Conservation (phyloP, 2,329 filamentous ascomycete species). For the Westerdykella ornata region DNA sequence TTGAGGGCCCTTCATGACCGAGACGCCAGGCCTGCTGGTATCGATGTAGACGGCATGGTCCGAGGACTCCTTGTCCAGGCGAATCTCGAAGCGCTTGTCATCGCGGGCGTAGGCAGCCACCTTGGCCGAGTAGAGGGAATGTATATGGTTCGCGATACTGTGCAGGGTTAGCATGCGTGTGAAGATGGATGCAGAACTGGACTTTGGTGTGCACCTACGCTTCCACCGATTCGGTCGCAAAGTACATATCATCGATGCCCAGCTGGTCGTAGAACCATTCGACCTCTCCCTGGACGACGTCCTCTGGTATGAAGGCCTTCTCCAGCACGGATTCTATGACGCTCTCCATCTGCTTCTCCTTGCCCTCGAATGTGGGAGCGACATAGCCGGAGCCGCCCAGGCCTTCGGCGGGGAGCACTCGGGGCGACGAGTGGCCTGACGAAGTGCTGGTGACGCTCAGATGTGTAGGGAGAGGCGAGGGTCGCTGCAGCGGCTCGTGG, state of each 20-base stretch:
- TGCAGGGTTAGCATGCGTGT: constrained; percentile 10
- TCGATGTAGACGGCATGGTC: constrained; percentile 99
- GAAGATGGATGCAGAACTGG: too few relatives aligned
- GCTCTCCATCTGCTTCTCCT: constrained; percentile 77
- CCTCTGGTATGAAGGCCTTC: constrained; percentile 77
- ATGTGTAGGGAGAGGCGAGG: constrained; percentile 84
- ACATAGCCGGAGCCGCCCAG: constrained; percentile 77
- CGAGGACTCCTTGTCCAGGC: constrained; percentile 85
- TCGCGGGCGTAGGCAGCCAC: constrained; percentile 87
- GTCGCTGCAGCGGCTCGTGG: constrained; percentile 54
- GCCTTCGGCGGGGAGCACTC: constrained; percentile 77
- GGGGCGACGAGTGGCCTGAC: constrained; percentile 49
- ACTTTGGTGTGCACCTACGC: constrained; percentile 41
- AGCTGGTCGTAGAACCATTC: constrained; percentile 97
- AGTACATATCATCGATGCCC: constrained; percentile 98
- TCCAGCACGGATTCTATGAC: constrained; percentile 75
- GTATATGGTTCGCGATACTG: constrained; percentile 81
- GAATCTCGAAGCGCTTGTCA: constrained; percentile 90
- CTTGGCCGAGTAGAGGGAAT: constrained; percentile 94
- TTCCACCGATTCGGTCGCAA: constrained; percentile 78
- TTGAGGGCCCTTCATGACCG: constrained; percentile 68
- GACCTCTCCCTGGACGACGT: constrained; percentile 78
- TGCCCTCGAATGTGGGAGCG: constrained; percentile 88
- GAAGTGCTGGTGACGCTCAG: constrained; percentile 58
- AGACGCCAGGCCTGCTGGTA: constrained; percentile 83